Percentiles rank a stretch among this genome's conserved stretches.
phyloP scores from a whole-genome alignment of 2,329 filamentous ascomycete genomes.

The Verticillium nubilum region DNA sequence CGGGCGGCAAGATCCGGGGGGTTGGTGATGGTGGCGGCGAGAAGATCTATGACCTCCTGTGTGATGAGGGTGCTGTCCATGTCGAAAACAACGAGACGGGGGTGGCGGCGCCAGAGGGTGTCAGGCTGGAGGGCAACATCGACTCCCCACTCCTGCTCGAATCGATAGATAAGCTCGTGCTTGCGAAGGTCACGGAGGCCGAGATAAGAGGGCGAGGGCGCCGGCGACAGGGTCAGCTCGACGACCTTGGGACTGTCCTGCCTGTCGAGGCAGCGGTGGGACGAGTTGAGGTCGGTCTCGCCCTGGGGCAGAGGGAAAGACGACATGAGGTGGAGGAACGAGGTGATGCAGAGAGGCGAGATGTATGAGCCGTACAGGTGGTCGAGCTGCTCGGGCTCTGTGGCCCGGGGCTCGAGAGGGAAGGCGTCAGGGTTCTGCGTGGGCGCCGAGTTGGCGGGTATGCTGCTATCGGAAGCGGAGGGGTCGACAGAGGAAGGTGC shows the following conservation, averaged over 20 bases:
- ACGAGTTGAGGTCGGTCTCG: conserved; percentile 49
- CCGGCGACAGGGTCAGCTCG: conserved; percentile 58
- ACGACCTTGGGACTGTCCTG: conserved; percentile 57
- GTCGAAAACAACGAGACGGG: conserved; percentile 88
- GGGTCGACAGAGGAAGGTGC: conserved; percentile 24
- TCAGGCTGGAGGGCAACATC: conserved; percentile 75
- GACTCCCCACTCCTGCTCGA: conserved; percentile 85
- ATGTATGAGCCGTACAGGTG: conserved; percentile 62
- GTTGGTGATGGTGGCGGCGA: conserved; percentile 71
- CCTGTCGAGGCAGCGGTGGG: conserved; percentile 60
- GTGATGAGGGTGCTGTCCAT: conserved; percentile 98
- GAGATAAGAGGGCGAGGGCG: conserved; percentile 57
- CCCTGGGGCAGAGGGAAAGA: conserved; percentile 51
- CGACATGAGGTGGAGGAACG: conserved; percentile 62
- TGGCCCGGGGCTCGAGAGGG: conserved; percentile 52
- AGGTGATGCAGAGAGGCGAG: conserved; percentile 59
- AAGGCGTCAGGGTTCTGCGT: conserved; percentile 53
- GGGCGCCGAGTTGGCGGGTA: conserved; percentile 53
- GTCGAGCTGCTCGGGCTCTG: conserved; percentile 54
- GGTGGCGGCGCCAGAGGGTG: conserved; percentile 69
- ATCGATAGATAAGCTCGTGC: conserved; percentile 76
- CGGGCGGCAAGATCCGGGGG: conserved; percentile 67
- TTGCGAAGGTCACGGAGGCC: conserved; percentile 66
- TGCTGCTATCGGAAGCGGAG: conserved; percentile 29
- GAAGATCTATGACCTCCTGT: conserved; percentile 95